Conservation (phyloP, 1,139 yeast species). For the Hansenula sp. region DNA sequence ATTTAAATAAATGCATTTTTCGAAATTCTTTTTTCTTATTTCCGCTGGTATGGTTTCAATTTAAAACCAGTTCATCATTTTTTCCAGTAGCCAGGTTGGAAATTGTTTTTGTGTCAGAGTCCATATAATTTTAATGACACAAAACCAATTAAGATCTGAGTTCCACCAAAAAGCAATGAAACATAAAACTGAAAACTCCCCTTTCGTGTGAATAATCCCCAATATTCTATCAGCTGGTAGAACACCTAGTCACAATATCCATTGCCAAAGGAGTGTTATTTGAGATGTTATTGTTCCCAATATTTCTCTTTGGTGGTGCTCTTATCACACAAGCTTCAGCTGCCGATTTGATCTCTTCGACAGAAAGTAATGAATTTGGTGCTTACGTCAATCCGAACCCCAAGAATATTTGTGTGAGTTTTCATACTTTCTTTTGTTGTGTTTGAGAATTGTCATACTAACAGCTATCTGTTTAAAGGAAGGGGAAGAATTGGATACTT, state of each 20-base stretch:
- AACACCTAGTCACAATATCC: too few relatives aligned
- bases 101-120: background rate
- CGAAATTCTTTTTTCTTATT: background rate
- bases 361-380: slow-evolving; percentile 32
- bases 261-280: too few relatives aligned
- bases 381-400: slow-evolving; percentile 46
- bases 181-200: too few relatives aligned
- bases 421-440: background rate
- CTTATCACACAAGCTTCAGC: background rate
- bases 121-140: too few relatives aligned
- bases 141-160: too few relatives aligned
- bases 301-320: background rate
- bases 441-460: background rate
- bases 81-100: background rate
- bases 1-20: background rate
- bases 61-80: too few relatives aligned
- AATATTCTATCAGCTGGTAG: too few relatives aligned
- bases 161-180: too few relatives aligned
- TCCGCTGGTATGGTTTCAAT: background rate
- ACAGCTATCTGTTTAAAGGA: slow-evolving; percentile 8
- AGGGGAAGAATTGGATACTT: slow-evolving; percentile 39
- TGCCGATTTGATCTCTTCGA: slow-evolving; percentile 16
- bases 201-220: too few relatives aligned
- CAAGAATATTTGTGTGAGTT: slow-evolving; percentile 27
- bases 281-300: background rate